Percentiles rank a stretch among this genome's conserved stretches.
phyloP scores from a whole-genome alignment of 305 asterid genomes.

The Fraxinus floribunda region DNA sequence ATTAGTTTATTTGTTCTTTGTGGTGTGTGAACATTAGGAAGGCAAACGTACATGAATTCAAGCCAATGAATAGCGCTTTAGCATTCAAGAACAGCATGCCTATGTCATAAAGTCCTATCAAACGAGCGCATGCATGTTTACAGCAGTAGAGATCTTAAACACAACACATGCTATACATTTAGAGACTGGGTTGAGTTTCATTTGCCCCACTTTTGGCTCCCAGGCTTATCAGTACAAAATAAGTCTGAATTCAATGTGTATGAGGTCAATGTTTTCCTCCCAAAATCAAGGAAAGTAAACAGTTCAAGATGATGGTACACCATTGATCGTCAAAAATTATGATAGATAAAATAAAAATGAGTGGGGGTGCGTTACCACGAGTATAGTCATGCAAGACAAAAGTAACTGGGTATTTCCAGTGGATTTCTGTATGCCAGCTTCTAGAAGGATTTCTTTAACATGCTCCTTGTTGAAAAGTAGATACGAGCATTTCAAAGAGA shows the following conservation, averaged over 20 bases:
- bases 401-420: slow-evolving; percentile 64
- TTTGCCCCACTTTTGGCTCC: neutral
- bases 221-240: neutral
- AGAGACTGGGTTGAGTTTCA: slow-evolving; percentile 9
- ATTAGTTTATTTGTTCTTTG: neutral
- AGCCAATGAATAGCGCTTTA: slow-evolving; percentile 18
- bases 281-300: neutral
- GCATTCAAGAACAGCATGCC: slow-evolving; percentile 10
- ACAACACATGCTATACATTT: slow-evolving; percentile 1
- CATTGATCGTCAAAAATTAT: slow-evolving; percentile 18
- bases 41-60: slow-evolving; percentile 14
- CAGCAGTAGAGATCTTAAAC: slow-evolving; percentile 2
- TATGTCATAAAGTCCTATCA: slow-evolving; percentile 17
- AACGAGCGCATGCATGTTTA: slow-evolving; percentile 17
- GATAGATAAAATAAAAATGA: slow-evolving; percentile 17
- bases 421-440: slow-evolving; percentile 68
- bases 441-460: slow-evolving; percentile 71
- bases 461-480: slow-evolving; percentile 88
- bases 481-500: slow-evolving; percentile 84
- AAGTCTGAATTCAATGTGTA: neutral
- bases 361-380: slow-evolving; percentile 64
- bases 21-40: neutral
- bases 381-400: slow-evolving; percentile 88
- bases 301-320: slow-evolving; percentile 14
- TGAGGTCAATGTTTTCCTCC: neutral